Conservation (phyloP, 192 early-diverging fungal genomes). For the Backusella luteola region DNA sequence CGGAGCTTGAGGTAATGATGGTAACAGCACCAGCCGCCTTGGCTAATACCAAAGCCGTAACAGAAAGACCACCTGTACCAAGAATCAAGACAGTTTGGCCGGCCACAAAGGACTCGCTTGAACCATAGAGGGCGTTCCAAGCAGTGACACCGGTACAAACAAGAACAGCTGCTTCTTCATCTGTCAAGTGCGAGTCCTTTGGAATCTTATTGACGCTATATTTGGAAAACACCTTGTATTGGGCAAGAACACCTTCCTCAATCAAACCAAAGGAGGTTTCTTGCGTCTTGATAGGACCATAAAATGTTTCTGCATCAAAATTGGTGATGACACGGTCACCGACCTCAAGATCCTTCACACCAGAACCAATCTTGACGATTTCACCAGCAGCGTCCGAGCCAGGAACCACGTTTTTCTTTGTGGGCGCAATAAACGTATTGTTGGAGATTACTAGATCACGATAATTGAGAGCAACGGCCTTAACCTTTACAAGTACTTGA, state of each 20-base stretch:
- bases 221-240: not conserved
- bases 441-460: slow-evolving; percentile 6
- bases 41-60: slow-evolving; percentile 13
- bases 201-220: slow-evolving; percentile 13
- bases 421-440: not conserved
- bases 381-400: slow-evolving; percentile 20
- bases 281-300: not conserved
- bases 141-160: slow-evolving; percentile 21
- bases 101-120: not conserved
- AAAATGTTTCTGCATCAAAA: slow-evolving; percentile 13
- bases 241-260: slow-evolving; percentile 7
- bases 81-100: slow-evolving; percentile 14
- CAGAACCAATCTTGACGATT: slow-evolving; percentile 13
- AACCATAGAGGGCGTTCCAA: slow-evolving; percentile 20
- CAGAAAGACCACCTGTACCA: slow-evolving; percentile 24
- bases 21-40: slow-evolving; percentile 16
- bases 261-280: not conserved
- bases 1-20: slow-evolving; percentile 27
- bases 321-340: slow-evolving; percentile 9
- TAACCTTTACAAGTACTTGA: slow-evolving; percentile 3
- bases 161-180: slow-evolving; percentile 15
- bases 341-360: not conserved
- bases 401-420: slow-evolving; percentile 10
- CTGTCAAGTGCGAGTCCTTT: not conserved
- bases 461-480: not conserved